These are phyloP conservation scores for Dendrobium catenatum DNA, from an alignment of 106 monocot genomes.

Conservation along the genomic window DNA sequence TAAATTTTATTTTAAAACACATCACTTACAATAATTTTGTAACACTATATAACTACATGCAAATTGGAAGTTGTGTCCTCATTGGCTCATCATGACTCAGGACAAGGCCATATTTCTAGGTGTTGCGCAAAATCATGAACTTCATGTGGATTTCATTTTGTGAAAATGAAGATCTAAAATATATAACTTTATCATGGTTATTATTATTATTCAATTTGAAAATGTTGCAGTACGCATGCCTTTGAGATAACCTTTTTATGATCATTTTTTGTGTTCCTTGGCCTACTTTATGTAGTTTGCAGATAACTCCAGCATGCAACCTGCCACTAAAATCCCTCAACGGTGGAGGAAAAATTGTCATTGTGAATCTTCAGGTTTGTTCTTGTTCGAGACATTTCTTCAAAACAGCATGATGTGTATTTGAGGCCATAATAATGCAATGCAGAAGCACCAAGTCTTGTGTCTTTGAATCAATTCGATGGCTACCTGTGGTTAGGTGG, in stretches of 20 bases:
- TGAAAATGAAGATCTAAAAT: not conserved
- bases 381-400: not conserved
- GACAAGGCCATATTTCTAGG: not conserved
- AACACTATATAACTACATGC: not conserved
- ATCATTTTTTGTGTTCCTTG: not conserved
- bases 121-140: not conserved
- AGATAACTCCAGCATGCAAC: slow-evolving; percentile 99
- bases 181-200: not conserved
- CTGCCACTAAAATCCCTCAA: slow-evolving; percentile 68
- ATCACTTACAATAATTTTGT: not conserved
- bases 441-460: not conserved
- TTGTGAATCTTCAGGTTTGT: slow-evolving; percentile 96
- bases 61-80: not conserved
- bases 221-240: not conserved
- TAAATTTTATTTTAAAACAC: not conserved
- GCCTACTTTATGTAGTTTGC: slow-evolving; percentile 56
- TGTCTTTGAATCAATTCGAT: not conserved
- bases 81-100: not conserved
- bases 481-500: not conserved
- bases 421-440: slow-evolving; percentile 2
- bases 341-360: slow-evolving; percentile 85
- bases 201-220: not conserved
- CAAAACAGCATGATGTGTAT: not conserved
- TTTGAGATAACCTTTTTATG: not conserved
- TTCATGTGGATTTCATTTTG: not conserved